Conservation (phyloP, 257 asterid species). For the Thymus mandschuricus region DNA sequence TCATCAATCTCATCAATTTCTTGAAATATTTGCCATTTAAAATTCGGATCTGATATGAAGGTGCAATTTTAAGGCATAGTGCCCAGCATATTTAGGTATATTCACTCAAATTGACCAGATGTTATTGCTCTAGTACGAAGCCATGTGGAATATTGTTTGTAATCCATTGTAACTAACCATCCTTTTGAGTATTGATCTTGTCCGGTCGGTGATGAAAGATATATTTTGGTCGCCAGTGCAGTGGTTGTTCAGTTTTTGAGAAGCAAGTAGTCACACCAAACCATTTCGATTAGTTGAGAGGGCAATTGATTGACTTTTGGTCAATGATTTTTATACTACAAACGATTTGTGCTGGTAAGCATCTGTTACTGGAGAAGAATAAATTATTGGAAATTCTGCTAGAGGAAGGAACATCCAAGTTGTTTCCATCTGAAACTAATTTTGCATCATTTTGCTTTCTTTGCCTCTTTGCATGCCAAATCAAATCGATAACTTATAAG, state of each 20-base stretch:
- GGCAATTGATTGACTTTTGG: not conserved
- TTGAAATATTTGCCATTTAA: not conserved
- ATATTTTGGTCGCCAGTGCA: not conserved
- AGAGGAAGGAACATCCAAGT: not conserved
- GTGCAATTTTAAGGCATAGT: not conserved
- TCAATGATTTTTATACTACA: not conserved
- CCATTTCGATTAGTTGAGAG: not conserved
- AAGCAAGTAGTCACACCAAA: not conserved
- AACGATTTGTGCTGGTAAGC: not conserved
- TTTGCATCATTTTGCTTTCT: not conserved
- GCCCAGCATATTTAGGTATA: not conserved
- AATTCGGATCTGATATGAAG: not conserved
- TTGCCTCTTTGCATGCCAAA: not conserved
- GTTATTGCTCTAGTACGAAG: slow-evolving; percentile 7
- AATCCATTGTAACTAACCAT: not conserved
- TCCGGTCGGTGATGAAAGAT: not conserved
- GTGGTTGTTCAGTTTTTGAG: not conserved
- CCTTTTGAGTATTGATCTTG: not conserved
- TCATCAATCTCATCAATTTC: slow-evolving; percentile 11
- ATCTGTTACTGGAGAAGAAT: not conserved
- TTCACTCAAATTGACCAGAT: not conserved
- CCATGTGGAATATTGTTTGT: not conserved
- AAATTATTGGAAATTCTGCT: not conserved
- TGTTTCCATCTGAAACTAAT: not conserved
- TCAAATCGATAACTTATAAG: not conserved